A percentile compares a stretch with the other conserved stretches of the same genome.
Conservation (phyloP, 2,329 filamentous ascomycete species). For the Colletotrichum tanaceti region DNA sequence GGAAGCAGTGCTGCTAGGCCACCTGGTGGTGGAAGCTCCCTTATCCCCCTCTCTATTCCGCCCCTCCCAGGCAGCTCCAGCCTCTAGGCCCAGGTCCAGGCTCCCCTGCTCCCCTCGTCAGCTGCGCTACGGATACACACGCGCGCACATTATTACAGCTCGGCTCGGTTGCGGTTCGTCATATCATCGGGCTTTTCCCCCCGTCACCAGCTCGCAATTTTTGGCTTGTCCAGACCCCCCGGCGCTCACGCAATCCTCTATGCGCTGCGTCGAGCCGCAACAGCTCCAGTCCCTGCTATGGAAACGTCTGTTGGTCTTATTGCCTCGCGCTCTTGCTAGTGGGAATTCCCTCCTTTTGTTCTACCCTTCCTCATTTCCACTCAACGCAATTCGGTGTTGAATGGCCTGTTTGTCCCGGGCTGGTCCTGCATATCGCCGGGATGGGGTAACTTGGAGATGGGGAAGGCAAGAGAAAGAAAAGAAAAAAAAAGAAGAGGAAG, state of each 20-base stretch:
- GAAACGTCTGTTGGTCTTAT: neutral
- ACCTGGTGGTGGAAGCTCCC: constrained; percentile 31
- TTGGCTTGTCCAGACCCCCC: constrained; percentile 10
- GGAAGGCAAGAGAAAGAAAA: constrained; percentile 5
- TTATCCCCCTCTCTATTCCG: neutral
- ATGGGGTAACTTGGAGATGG: constrained; percentile 22
- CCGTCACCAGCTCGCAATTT: constrained; percentile 24
- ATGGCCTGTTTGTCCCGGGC: constrained; percentile 10
- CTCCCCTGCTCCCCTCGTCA: constrained; percentile 7
- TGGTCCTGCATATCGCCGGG: constrained; percentile 21
- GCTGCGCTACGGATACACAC: neutral
- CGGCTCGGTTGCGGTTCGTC: constrained; percentile 33
- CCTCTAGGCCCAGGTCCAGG: neutral
- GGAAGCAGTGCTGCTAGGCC: constrained; percentile 12
- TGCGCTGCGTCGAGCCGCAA: constrained; percentile 21
- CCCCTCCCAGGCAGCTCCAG: too few relatives aligned
- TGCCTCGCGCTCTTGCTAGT: neutral
- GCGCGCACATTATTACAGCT: neutral
- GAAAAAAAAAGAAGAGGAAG: constrained; percentile 1
- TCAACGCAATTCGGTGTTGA: constrained; percentile 2
- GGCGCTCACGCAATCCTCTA: constrained; percentile 28
- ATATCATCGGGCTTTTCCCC: constrained; percentile 27
- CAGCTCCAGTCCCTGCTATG: neutral
- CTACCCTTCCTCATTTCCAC: constrained; percentile 1
- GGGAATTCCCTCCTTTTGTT: neutral